These are phyloP conservation scores for Penicillium sp. DNA, from an alignment of 2,329 filamentous ascomycete genomes.

Conservation along the genomic window DNA sequence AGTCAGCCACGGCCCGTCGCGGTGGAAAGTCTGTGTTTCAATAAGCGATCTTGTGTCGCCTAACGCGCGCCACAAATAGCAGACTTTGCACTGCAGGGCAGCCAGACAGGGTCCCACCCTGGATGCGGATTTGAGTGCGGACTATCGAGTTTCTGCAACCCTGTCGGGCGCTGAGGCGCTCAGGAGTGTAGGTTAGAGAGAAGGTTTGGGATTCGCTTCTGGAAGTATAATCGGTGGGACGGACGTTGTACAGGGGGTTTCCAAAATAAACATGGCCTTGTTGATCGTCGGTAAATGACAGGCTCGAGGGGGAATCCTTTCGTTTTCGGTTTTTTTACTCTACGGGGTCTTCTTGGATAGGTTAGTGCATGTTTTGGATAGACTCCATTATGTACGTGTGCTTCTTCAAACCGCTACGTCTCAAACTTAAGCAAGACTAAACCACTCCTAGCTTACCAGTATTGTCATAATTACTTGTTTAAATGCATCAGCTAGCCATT, in stretches of 20 bases:
- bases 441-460: no score
- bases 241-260: neutral
- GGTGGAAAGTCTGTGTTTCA: neutral
- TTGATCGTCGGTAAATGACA: neutral
- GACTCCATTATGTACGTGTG: no score
- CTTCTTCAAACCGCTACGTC: no score
- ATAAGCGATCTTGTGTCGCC: slow-evolving; percentile 3
- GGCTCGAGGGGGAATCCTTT: neutral
- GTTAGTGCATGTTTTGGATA: neutral
- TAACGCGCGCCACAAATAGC: slow-evolving; percentile 4
- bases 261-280: neutral
- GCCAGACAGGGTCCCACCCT: neutral
- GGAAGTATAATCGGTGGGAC: slow-evolving; percentile 5
- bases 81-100: neutral
- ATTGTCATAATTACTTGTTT: no score
- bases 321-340: neutral
- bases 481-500: neutral
- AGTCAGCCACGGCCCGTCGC: neutral
- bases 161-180: neutral
- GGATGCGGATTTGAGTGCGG: neutral
- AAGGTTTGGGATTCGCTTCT: slow-evolving; percentile 8
- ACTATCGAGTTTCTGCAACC: neutral
- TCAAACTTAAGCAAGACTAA: no score
- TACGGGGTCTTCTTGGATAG: neutral
- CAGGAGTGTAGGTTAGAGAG: neutral